These are phyloP conservation scores for Alternaria sp. DNA, from an alignment of 2,329 filamentous ascomycete species.

Conservation along the genomic window DNA sequence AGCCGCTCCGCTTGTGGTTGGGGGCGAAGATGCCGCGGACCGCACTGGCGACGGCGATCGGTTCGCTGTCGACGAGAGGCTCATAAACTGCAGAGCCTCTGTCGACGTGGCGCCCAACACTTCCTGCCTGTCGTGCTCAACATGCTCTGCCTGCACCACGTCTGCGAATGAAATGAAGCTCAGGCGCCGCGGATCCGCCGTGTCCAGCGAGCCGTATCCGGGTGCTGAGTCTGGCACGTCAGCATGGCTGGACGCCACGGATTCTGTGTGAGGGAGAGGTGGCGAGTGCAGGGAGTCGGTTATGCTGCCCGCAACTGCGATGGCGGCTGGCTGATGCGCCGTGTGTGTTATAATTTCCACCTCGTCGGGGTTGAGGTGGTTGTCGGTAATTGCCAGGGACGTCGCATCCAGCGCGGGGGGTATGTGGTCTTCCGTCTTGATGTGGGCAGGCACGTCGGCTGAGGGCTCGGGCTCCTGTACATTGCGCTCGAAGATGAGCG, in stretches of 20 bases:
- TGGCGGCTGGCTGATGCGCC: constrained; percentile 78
- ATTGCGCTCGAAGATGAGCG: constrained; percentile 88
- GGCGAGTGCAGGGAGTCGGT: constrained; percentile 45
- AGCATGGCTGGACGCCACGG: constrained; percentile 27
- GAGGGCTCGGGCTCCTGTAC: constrained; percentile 84
- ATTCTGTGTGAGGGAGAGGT: constrained; percentile 40
- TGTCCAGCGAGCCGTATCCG: constrained; percentile 78
- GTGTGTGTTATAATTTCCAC: constrained; percentile 92
- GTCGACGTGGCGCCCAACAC: constrained; percentile 24
- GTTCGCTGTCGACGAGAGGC: constrained; percentile 66
- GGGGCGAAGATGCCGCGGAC: constrained; percentile 78
- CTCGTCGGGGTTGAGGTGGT: constrained; percentile 80
- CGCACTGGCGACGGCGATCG: constrained; percentile 81
- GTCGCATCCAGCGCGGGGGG: constrained; percentile 90
- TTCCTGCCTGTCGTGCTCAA: constrained; percentile 62
- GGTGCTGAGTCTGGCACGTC: constrained; percentile 58
- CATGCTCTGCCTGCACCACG: constrained; percentile 85
- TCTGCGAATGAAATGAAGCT: constrained; percentile 98
- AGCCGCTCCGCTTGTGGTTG: constrained; percentile 76
- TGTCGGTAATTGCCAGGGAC: constrained; percentile 88
- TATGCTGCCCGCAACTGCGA: constrained; percentile 60
- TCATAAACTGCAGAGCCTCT: constrained; percentile 73
- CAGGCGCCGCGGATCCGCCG: constrained; percentile 77
- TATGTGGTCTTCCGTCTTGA: constrained; percentile 92
- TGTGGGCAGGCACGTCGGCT: constrained; percentile 89